These are phyloP conservation scores for Moricandia arvensis DNA, from an alignment of 345 rosid genomes.

Conservation along the genomic window DNA sequence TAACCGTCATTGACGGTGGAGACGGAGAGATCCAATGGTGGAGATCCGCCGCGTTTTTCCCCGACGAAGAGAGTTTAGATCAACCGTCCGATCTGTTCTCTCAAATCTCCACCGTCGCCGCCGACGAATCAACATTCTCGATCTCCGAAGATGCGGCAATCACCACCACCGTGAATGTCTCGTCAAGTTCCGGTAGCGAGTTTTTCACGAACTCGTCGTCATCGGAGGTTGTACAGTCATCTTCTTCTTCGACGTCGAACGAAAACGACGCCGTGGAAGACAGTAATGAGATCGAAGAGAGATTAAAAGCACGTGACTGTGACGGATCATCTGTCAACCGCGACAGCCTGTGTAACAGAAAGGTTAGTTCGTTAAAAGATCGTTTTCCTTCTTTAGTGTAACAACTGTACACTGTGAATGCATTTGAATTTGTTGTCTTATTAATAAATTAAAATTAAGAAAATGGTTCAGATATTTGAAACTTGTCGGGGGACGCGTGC, in stretches of 20 bases:
- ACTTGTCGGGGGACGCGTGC: slow-evolving; percentile 36
- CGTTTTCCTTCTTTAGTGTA: slow-evolving; percentile 11
- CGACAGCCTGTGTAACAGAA: slow-evolving; percentile 37
- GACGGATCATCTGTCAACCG: slow-evolving; percentile 44
- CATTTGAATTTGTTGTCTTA: background rate
- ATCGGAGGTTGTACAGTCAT: slow-evolving; percentile 36
- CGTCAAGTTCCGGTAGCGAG: slow-evolving; percentile 45
- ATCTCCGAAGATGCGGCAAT: background rate
- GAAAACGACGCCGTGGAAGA: slow-evolving; percentile 43
- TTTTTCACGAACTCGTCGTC: slow-evolving; percentile 40
- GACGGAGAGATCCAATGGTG: slow-evolving; percentile 45
- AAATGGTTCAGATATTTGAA: slow-evolving; percentile 7
- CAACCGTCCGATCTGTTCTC: slow-evolving; percentile 39
- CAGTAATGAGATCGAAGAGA: slow-evolving; percentile 33
- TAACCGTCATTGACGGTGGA: background rate
- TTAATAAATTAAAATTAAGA: background rate
- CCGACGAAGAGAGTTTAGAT: slow-evolving; percentile 39
- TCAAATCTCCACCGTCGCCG: background rate
- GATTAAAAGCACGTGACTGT: slow-evolving; percentile 44
- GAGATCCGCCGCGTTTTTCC: slow-evolving; percentile 50
- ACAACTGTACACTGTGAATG: slow-evolving; percentile 29
- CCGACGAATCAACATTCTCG: slow-evolving; percentile 19
- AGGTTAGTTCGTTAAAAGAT: slow-evolving; percentile 43
- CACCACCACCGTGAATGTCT: background rate
- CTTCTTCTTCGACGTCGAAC: slow-evolving; percentile 26